phyloP scores from a whole-genome alignment of 1,284 basidiomycete species.

The Apiotrichum brassicae region DNA sequence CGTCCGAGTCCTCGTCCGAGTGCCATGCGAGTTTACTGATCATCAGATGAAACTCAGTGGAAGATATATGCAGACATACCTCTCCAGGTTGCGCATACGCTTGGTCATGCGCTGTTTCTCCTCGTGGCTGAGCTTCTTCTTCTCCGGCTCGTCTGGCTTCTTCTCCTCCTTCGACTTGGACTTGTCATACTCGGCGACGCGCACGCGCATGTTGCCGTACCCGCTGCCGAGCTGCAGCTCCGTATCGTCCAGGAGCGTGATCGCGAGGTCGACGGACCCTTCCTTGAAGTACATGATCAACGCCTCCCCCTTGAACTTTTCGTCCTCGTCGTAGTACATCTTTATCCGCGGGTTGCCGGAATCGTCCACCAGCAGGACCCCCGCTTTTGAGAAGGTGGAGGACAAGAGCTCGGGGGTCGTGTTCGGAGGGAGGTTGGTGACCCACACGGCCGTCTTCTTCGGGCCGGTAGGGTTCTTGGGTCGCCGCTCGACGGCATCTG shows the following conservation, averaged over 20 bases:
- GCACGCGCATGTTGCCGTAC: slow-evolving; percentile 68
- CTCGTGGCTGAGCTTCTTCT: slow-evolving; percentile 57
- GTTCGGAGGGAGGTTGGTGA: slow-evolving; percentile 75
- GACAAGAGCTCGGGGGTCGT: slow-evolving; percentile 68
- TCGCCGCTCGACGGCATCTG: slow-evolving; percentile 54
- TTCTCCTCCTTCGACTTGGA: slow-evolving; percentile 59
- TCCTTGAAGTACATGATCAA: slow-evolving; percentile 97
- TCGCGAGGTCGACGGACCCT: slow-evolving; percentile 80
- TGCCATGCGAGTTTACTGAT: slow-evolving; percentile 44
- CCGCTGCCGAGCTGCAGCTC: slow-evolving; percentile 73
- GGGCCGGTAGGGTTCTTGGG: slow-evolving; percentile 45
- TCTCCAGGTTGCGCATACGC: slow-evolving; percentile 82
- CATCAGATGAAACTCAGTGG: neutral
- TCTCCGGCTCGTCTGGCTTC: slow-evolving; percentile 50
- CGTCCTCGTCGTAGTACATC: slow-evolving; percentile 83
- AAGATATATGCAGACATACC: slow-evolving; percentile 49
- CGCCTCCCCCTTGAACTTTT: slow-evolving; percentile 91
- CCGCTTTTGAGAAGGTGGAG: slow-evolving; percentile 79
- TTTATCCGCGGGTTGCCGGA: slow-evolving; percentile 82
- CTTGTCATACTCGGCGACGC: slow-evolving; percentile 69
- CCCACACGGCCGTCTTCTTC: slow-evolving; percentile 86
- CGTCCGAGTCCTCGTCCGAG: slow-evolving; percentile 37
- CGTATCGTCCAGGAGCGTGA: slow-evolving; percentile 84
- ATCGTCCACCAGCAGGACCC: slow-evolving; percentile 87
- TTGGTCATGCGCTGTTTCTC: slow-evolving; percentile 74